Percentiles rank a stretch among this genome's conserved stretches.
These are phyloP conservation scores for Aureobasidium lini DNA, from an alignment of 2,329 filamentous ascomycete species.

Conservation along the genomic window DNA sequence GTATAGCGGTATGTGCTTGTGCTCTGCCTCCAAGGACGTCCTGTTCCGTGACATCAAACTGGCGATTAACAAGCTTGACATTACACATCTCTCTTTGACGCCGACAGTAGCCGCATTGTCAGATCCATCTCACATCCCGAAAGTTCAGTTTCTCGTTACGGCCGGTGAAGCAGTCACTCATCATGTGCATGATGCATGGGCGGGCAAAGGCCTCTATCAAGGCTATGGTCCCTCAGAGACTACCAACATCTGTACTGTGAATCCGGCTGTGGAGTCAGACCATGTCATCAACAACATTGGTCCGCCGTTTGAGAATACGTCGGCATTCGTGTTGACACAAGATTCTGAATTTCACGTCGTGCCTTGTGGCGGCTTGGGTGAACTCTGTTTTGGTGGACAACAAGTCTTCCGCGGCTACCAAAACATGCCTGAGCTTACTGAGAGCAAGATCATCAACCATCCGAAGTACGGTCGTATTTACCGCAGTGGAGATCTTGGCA, in stretches of 20 bases:
- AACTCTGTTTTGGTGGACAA: slow-evolving; percentile 79
- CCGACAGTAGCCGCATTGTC: slow-evolving; percentile 77
- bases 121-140: slow-evolving; percentile 58
- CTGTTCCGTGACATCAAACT: slow-evolving; percentile 65
- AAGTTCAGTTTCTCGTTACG: slow-evolving; percentile 68
- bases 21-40: slow-evolving; percentile 64
- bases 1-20: slow-evolving; percentile 70
- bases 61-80: slow-evolving; percentile 53
- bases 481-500: slow-evolving; percentile 72
- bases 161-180: slow-evolving; percentile 74
- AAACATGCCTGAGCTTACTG: slow-evolving; percentile 54
- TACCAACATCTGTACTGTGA: slow-evolving; percentile 79
- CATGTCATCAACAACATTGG: slow-evolving; percentile 72
- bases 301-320: slow-evolving; percentile 65
- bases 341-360: slow-evolving; percentile 45
- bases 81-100: slow-evolving; percentile 80
- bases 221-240: slow-evolving; percentile 81
- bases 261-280: slow-evolving; percentile 46
- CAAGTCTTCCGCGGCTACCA: slow-evolving; percentile 73
- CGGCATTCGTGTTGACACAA: slow-evolving; percentile 54
- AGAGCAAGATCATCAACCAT: slow-evolving; percentile 62
- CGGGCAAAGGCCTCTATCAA: slow-evolving; percentile 60
- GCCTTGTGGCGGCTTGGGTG: slow-evolving; percentile 66
- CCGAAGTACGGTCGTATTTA: slow-evolving; percentile 65
- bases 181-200: slow-evolving; percentile 64